Percentiles rank a stretch among this genome's conserved stretches.
These are phyloP conservation scores for Gossypium trilobum DNA, from an alignment of 441 rosid species.

Conservation along the genomic window DNA sequence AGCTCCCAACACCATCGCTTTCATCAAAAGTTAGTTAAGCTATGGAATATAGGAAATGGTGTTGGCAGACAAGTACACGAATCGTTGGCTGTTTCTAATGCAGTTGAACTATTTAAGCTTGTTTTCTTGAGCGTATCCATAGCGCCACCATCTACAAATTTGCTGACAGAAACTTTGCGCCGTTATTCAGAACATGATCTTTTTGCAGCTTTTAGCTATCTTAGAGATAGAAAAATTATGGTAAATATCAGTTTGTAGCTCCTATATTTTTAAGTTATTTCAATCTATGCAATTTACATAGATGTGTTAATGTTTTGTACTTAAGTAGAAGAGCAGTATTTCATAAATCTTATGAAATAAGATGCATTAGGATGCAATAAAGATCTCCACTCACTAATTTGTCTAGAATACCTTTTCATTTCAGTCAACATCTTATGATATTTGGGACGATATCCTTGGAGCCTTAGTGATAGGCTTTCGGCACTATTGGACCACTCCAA, in stretches of 20 bases:
- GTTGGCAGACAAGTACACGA: constrained; percentile 43
- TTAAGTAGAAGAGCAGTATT: not conserved
- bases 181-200: constrained; percentile 92
- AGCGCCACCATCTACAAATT: constrained; percentile 52
- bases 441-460: not conserved
- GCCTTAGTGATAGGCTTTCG: not conserved
- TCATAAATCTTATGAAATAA: constrained; percentile 3
- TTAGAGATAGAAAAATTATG: constrained; percentile 78
- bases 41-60: constrained; percentile 47
- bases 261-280: constrained; percentile 9
- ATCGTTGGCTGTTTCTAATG: constrained; percentile 87
- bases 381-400: not conserved
- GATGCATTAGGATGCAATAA: not conserved
- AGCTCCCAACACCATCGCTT: constrained; percentile 41
- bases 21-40: constrained; percentile 48
- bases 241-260: constrained; percentile 33
- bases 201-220: constrained; percentile 90
- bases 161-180: constrained; percentile 66
- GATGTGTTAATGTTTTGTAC: not conserved
- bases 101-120: constrained; percentile 85
- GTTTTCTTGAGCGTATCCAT: constrained; percentile 78
- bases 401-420: not conserved
- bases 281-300: constrained; percentile 7
- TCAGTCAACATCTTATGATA: constrained; percentile 4
- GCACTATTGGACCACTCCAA: not conserved